phyloP scores from a whole-genome alignment of 345 rosid species.

The Trapa bicornis region DNA sequence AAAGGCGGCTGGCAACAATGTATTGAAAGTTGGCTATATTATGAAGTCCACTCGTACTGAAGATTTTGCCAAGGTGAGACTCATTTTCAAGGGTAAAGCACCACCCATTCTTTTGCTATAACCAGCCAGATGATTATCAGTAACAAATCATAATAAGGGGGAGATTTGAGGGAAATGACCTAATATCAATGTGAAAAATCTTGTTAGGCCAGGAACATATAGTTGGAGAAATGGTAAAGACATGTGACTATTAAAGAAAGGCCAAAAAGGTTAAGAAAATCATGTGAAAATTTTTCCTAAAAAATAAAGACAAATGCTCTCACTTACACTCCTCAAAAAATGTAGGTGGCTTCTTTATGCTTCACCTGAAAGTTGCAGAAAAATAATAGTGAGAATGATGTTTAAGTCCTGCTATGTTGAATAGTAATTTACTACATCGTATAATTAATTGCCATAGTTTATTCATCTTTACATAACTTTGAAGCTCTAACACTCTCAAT shows the following conservation, averaged over 20 bases:
- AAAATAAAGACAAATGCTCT: too few species aligned
- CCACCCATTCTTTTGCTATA: background rate
- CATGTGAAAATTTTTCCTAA: background rate
- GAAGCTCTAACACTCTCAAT: background rate
- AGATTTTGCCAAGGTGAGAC: constrained; percentile 72
- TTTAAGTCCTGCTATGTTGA: too few species aligned
- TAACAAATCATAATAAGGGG: background rate
- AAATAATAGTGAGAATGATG: too few species aligned
- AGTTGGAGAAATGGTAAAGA: background rate
- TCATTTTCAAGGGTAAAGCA: background rate
- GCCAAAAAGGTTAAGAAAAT: background rate
- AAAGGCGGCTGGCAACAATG: constrained; percentile 37
- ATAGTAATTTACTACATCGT: too few species aligned
- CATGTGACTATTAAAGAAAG: background rate
- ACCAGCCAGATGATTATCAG: background rate
- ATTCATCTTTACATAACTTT: background rate
- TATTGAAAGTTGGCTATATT: constrained; percentile 54
- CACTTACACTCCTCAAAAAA: background rate
- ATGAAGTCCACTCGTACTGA: constrained; percentile 93
- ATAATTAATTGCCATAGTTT: background rate
- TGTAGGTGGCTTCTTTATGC: background rate
- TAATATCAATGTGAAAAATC: background rate
- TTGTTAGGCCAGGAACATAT: background rate
- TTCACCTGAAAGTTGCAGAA: too few species aligned
- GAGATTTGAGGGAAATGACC: background rate